Conservation (phyloP, 2,329 filamentous ascomycete genomes). For the Monilinia vaccinii-corymbosi region DNA sequence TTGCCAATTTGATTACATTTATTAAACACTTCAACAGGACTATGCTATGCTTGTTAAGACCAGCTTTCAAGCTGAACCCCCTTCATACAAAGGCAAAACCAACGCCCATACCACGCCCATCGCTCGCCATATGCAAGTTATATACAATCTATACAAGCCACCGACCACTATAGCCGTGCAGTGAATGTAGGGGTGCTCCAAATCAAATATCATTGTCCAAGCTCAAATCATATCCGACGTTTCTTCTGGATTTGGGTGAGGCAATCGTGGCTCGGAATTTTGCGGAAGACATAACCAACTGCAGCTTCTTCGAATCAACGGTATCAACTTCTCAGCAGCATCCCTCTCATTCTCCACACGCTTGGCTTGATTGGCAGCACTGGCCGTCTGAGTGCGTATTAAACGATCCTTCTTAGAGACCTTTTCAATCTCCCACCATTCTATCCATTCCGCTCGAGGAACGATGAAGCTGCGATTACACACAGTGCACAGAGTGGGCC, state of each 20-base stretch:
- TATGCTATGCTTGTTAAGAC: not conserved
- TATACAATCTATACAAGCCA: not conserved
- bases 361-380: slow-evolving; percentile 16
- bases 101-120: not conserved
- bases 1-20: no score
- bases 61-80: not conserved
- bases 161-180: not conserved
- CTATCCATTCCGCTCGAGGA: slow-evolving; percentile 50
- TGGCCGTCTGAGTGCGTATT: not conserved
- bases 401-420: slow-evolving; percentile 11
- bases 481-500: slow-evolving; percentile 42
- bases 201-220: not conserved
- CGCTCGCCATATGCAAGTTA: not conserved
- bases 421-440: slow-evolving; percentile 44
- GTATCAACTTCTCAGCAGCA: slow-evolving; percentile 27
- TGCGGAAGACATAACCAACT: slow-evolving; percentile 30
- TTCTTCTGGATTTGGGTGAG: not conserved
- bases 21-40: not conserved
- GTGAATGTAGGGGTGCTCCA: not conserved
- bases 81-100: not conserved
- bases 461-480: slow-evolving; percentile 42
- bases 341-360: slow-evolving; percentile 26
- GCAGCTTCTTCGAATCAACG: slow-evolving; percentile 30
- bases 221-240: not conserved
- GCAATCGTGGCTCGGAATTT: not conserved